These are phyloP conservation scores for Drechslera avenae DNA, from an alignment of 2,329 filamentous ascomycete species.

Conservation along the genomic window DNA sequence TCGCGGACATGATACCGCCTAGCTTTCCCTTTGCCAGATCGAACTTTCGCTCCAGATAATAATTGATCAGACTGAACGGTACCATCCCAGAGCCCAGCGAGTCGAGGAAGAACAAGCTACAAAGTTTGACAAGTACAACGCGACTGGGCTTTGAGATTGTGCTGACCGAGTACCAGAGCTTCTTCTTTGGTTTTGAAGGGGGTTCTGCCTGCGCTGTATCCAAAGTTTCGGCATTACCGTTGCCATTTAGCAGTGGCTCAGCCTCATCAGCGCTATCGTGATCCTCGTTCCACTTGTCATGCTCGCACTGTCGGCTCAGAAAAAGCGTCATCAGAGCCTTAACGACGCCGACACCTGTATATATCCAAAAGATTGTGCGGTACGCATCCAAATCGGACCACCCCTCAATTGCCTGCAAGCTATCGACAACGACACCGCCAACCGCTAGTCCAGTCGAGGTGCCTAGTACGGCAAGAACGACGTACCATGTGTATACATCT, in stretches of 20 bases:
- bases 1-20: conserved; percentile 59
- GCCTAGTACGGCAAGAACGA: conserved; percentile 46
- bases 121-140: conserved; percentile 64
- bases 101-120: conserved; percentile 70
- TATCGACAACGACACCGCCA: conserved; percentile 48
- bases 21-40: conserved; percentile 58
- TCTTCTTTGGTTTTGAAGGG: conserved; percentile 17
- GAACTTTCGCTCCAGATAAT: conserved; percentile 65
- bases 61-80: conserved; percentile 54
- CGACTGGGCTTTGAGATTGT: conserved; percentile 63
- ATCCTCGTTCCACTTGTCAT: conserved; percentile 13
- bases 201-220: conserved; percentile 21
- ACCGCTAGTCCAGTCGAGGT: conserved; percentile 41
- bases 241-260: conserved; percentile 32
- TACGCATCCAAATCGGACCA: conserved; percentile 49
- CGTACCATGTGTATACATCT: conserved; percentile 50
- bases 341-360: conserved; percentile 49
- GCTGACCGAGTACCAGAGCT: conserved; percentile 50
- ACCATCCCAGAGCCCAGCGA: conserved; percentile 73
- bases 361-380: conserved; percentile 51
- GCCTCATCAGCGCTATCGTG: conserved; percentile 13
- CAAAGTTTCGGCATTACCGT: neutral
- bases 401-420: conserved; percentile 33
- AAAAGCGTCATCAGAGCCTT: conserved; percentile 49
- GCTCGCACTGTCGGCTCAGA: conserved; percentile 49